A percentile compares a stretch with the other conserved stretches of the same genome.
Conservation (phyloP, 768 basidiomycete genomes). For the Rhodotorula toruloides region DNA sequence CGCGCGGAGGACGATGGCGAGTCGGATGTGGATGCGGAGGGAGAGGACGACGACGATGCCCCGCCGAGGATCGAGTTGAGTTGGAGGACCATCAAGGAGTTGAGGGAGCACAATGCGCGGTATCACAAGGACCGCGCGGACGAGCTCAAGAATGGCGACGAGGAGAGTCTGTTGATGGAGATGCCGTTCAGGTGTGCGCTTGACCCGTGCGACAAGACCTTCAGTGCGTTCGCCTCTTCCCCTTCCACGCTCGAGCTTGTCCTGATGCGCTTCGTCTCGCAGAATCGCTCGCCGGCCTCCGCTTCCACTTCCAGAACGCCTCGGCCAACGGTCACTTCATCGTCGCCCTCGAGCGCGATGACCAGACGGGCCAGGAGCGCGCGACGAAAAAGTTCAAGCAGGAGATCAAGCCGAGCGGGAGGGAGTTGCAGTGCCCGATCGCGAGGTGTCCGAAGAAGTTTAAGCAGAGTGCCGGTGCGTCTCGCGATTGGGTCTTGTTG, state of each 20-base stretch:
- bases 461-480: slow-evolving; percentile 38
- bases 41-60: background rate
- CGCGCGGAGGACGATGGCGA: background rate
- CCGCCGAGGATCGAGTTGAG: background rate
- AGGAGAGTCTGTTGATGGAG: slow-evolving; percentile 10
- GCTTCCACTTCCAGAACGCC: slow-evolving; percentile 38
- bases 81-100: slow-evolving; percentile 38
- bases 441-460: slow-evolving; percentile 33
- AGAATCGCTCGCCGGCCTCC: slow-evolving; percentile 37
- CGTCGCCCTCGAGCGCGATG: slow-evolving; percentile 31
- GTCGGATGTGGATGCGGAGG: background rate
- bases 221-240: slow-evolving; percentile 23
- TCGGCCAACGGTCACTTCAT: slow-evolving; percentile 39
- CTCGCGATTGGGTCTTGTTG: too few relatives aligned
- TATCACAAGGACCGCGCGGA: slow-evolving; percentile 22
- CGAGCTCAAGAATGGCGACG: slow-evolving; percentile 1
- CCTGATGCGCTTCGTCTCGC: background rate
- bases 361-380: slow-evolving; percentile 32
- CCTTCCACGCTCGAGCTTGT: background rate
- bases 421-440: slow-evolving; percentile 29
- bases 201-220: slow-evolving; percentile 40
- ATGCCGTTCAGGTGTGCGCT: slow-evolving; percentile 37
- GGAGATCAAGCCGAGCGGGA: slow-evolving; percentile 18
- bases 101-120: slow-evolving; percentile 25
- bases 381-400: slow-evolving; percentile 37